Base-by-base conservation (phyloP, 176 grass and related monocot species). In the Chrysopogon serrulatus region DNA sequence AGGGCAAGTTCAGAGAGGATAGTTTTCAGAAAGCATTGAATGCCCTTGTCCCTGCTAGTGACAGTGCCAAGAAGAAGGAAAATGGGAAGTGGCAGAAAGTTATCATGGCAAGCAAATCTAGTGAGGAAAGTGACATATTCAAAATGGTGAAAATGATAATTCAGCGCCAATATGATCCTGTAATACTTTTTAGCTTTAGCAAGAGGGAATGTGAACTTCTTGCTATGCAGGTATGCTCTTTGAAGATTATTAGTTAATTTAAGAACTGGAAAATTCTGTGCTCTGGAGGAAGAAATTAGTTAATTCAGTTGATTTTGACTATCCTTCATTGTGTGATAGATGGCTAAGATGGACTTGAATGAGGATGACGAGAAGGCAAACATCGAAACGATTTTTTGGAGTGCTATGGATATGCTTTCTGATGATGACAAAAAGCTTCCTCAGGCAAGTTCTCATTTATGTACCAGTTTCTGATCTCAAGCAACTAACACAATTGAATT, bases 61-160 rank as follows among this genome's bases (percentile, higher is more conserved):
- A 91, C 6, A 84, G 68, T 30, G 86, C 87, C 31, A 92, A 92
- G 82, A 92, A 85, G 83, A 95, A 70, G 82, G 85, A 92, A 47
- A 91, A 91, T 49, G 86, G 79, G 11, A 96, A 91, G 84, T 90
- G 93, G 87, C 93, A 93, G 30, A 98, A 98, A 82, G 82, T 53
- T 75, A 35, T 90, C 57, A 47, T 84, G 34, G 83, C 71, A 84
- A 91, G 90, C 18, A 98, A 93, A 87, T 76, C 81, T 86, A 88
- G 80, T 2, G 96, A 95, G 66, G 90, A 98, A 30, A 98, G 89
- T 3, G 96, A 98, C 82, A 95, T 98, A 84, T 98, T 98, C 75
- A 98, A 95, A 83, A 88, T 98, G 96, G 96, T 98, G 61, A 98
- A 95, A 65, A 98, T 98, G 96, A 98, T 98, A 85, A 95, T 98